Percentiles rank a stretch among this genome's conserved stretches.
Conservation (phyloP, 768 basidiomycete species). For the Pleurotus tuber-regium region DNA sequence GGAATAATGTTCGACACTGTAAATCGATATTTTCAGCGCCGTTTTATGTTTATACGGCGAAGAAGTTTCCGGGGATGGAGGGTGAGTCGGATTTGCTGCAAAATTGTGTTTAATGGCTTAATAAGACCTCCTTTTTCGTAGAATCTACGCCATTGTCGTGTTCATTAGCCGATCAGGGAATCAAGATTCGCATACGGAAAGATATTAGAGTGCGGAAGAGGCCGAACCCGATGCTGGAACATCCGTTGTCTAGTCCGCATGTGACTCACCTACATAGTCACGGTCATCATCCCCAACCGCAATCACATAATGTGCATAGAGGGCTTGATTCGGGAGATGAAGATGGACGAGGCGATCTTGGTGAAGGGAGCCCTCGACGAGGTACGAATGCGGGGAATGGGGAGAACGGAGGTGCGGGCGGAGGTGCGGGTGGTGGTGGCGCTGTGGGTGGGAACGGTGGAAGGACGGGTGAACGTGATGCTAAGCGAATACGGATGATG, state of each 20-base stretch:
- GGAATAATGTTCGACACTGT: conserved; percentile 86
- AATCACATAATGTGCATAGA: too few species aligned
- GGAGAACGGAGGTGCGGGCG: too few species aligned
- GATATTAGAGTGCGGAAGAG: conserved; percentile 84
- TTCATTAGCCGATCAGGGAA: conserved; percentile 92
- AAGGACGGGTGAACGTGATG: conserved; percentile 23
- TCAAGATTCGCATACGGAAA: conserved; percentile 92
- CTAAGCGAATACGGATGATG: conserved; percentile 36
- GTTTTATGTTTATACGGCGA: conserved; percentile 94
- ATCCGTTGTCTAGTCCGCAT: conserved; percentile 25
- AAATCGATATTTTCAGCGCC: conserved; percentile 85
- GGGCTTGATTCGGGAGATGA: too few species aligned
- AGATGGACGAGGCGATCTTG: too few species aligned
- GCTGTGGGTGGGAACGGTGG: conserved; percentile 6
- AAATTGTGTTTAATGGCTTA: not conserved
- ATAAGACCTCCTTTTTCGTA: conserved; percentile 24
- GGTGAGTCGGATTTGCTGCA: conserved; percentile 43
- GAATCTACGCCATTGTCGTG: conserved; percentile 89
- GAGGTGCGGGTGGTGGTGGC: conserved; percentile 4
- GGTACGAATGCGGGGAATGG: too few species aligned
- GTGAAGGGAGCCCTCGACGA: too few species aligned
- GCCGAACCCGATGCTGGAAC: conserved; percentile 42
- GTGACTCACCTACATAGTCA: too few species aligned
- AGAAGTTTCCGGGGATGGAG: conserved; percentile 97
- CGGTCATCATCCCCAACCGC: too few species aligned